phyloP scores from a whole-genome alignment of 139 green algal species.

The Chlorella vulgaris region DNA sequence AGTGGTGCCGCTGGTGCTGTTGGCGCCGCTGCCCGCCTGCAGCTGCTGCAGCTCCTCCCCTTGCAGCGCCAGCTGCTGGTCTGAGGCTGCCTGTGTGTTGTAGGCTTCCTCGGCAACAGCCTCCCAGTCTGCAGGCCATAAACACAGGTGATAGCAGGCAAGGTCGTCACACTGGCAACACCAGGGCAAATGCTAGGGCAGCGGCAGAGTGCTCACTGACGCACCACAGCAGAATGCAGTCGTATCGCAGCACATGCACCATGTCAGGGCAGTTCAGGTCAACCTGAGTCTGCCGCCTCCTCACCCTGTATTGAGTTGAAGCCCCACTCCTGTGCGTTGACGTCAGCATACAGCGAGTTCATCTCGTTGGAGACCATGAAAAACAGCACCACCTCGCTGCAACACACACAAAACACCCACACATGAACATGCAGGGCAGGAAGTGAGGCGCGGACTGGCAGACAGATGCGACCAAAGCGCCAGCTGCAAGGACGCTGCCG shows the following conservation, averaged over 20 bases:
- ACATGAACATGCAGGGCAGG: not conserved
- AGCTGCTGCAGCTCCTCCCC: conserved; percentile 7
- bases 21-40: not conserved
- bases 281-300: not conserved
- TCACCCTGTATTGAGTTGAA: conserved; percentile 13
- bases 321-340: conserved; percentile 49
- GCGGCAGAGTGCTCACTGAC: too few species aligned
- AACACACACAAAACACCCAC: not conserved
- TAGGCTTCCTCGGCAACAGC: not conserved
- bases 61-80: not conserved
- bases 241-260: too few species aligned
- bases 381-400: conserved; percentile 45
- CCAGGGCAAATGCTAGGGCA: not conserved
- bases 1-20: too few species aligned
- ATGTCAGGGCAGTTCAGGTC: too few species aligned
- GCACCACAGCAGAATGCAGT: too few species aligned
- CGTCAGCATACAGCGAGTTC: conserved; percentile 24
- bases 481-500: too few species aligned
- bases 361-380: conserved; percentile 43
- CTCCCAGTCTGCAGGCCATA: conserved; percentile 19
- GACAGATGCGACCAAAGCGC: too few species aligned
- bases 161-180: not conserved
- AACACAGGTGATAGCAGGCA: not conserved
- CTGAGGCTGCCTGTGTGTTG: not conserved
- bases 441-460: too few species aligned